Evolutionary conservation across 2,329 filamentous ascomycete species (phyloP), one percentile per base, ranked within the genome.

Genomic region (Cladosporium sp.): DNA sequence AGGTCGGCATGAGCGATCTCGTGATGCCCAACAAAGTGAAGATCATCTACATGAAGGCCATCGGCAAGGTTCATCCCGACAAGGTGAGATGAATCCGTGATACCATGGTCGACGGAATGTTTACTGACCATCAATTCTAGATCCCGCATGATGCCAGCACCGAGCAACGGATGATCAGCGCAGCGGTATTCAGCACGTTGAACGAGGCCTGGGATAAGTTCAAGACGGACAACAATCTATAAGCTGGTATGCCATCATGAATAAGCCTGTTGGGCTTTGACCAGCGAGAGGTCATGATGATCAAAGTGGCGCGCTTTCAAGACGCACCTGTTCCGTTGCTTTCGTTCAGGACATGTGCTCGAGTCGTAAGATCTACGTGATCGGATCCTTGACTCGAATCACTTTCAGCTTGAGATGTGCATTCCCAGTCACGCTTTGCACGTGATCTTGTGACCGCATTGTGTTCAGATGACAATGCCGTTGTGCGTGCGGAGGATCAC

Each of bases 1-100:
- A 96, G 82, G 89, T 98, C 65, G 93, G 92, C 34, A 88, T 99
- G 87, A 90, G 93, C 69, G 95, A 99, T 80, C 79, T 99, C 71
- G 90, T 99, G 61, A 86, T 97, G 85, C 89, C 93, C 36, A 93
- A 91, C 71, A 97, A 94, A 83, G 95, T 98, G 77, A 99, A 99
- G 86, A 90, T 99, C 69, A 84, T 91, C 67, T 99, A 99, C 77
- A 98, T 99, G 95, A 97, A 97, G 86, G 95, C 94, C 6, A 98
- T 99, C 84, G 92, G 90, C 13, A 98, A 97, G 84, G 95, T 95
- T 71, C 95, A 99, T 84, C 95, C 95, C 67, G 95, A 99, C 78
- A 99, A 99, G 90, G 95, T 97, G 84, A 79, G 87, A 66, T 66
- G 7, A n/a, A 10, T n/a, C 4, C 13, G 34, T 8, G 16, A 49